Percentiles rank a stretch among this genome's conserved stretches.
These are phyloP conservation scores for Nymphaea thermarum DNA, from an alignment of 164 flowering plant genomes.

Conservation along the genomic window DNA sequence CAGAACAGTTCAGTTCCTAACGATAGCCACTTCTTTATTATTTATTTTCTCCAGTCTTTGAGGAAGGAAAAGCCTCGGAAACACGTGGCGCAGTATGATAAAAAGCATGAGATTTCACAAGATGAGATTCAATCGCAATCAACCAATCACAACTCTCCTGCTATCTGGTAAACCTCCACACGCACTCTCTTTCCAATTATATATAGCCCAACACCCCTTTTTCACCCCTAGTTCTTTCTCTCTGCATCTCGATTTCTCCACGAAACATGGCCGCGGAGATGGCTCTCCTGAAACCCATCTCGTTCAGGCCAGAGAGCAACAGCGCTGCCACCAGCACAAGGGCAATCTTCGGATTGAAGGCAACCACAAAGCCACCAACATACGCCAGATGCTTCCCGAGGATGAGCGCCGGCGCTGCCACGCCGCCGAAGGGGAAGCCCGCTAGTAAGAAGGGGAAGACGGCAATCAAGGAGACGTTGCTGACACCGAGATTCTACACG, in stretches of 20 bases:
- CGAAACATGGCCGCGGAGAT: slow-evolving; percentile 61
- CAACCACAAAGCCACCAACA: slow-evolving; percentile 2
- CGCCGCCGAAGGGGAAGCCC: slow-evolving; percentile 8
- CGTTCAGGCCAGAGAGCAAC: slow-evolving; percentile 6
- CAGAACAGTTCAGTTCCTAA: too few relatives aligned
- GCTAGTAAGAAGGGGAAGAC: slow-evolving; percentile 32
- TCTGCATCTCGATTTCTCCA: background rate
- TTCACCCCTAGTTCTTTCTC: slow-evolving; percentile 2
- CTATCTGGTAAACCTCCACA: too few relatives aligned
- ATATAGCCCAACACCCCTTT: too few relatives aligned
- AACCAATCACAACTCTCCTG: slow-evolving; percentile 9
- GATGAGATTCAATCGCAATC: slow-evolving; percentile 45
- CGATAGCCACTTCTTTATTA: too few relatives aligned
- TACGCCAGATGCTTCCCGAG: slow-evolving; percentile 14
- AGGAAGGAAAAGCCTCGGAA: too few relatives aligned
- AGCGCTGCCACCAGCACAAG: slow-evolving; percentile 2
- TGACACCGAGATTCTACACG: slow-evolving; percentile 93
- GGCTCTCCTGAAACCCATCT: slow-evolving; percentile 64
- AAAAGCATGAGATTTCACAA: slow-evolving; percentile 37
- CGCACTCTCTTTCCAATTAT: too few relatives aligned
- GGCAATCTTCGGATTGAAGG: slow-evolving; percentile 6
- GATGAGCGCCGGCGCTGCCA: slow-evolving; percentile 34
- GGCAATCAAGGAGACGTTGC: slow-evolving; percentile 65
- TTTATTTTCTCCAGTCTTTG: too few relatives aligned
- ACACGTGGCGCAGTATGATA: too few relatives aligned